phyloP scores from a whole-genome alignment of 768 basidiomycete species.

The Collybia sp. region DNA sequence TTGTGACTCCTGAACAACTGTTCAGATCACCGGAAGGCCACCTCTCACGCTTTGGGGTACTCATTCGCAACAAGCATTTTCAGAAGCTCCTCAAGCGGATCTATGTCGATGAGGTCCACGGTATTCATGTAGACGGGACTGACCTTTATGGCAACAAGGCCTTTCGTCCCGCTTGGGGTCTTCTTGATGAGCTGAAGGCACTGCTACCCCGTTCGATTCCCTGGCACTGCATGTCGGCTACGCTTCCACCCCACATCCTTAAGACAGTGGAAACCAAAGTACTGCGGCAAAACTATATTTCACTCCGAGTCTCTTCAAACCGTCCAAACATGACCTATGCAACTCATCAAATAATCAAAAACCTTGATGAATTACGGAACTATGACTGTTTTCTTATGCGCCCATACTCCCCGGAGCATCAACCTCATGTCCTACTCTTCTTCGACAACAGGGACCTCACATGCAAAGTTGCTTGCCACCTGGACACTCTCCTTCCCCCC shows the following conservation, averaged over 20 bases:
- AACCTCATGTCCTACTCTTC: slow-evolving; percentile 14
- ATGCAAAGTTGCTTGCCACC: slow-evolving; percentile 1
- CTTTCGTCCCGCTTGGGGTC: slow-evolving; percentile 19
- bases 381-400: slow-evolving; percentile 17
- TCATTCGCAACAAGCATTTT: slow-evolving; percentile 6
- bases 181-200: slow-evolving; percentile 11
- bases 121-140: slow-evolving; percentile 14
- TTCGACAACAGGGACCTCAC: slow-evolving; percentile 3
- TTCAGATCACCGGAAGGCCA: slow-evolving; percentile 14
- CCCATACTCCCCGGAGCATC: slow-evolving; percentile 7
- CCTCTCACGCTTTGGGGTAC: slow-evolving; percentile 1
- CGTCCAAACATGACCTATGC: slow-evolving; percentile 23
- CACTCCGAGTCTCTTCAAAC: slow-evolving; percentile 15
- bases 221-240: slow-evolving; percentile 14
- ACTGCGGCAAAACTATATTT: slow-evolving; percentile 5
- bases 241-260: slow-evolving; percentile 18
- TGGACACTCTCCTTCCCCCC: slow-evolving; percentile 7
- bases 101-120: slow-evolving; percentile 20
- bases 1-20: slow-evolving; percentile 15
- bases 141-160: slow-evolving; percentile 11
- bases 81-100: slow-evolving; percentile 5
- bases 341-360: slow-evolving; percentile 16
- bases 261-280: slow-evolving; percentile 10
- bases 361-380: slow-evolving; percentile 15
- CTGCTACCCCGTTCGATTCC: slow-evolving; percentile 6